A percentile compares a stretch with the other conserved stretches of the same genome.
These are phyloP conservation scores for Ambrosia trifida DNA, from an alignment of 129 eudicot species.

Conservation along the genomic window DNA sequence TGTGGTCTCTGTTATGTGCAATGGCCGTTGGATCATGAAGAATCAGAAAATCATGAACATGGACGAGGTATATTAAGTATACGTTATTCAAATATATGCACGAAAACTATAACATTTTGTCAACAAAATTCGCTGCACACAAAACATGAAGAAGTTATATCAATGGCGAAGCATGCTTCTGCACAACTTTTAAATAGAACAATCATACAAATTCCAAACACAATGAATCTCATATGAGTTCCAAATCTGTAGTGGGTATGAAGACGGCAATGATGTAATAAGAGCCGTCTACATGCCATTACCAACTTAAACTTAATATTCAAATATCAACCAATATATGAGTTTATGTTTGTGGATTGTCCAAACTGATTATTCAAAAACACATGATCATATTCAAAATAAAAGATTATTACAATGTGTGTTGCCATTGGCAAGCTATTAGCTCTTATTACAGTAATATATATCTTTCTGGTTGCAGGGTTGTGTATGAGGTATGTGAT, in stretches of 20 bases:
- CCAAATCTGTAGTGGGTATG: not conserved
- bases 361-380: no score
- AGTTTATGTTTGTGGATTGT: no score
- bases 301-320: no score
- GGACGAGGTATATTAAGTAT: constrained; percentile 63
- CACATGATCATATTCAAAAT: no score
- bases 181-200: constrained; percentile 65
- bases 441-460: no score
- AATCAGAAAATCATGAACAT: constrained; percentile 65
- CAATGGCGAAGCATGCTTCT: constrained; percentile 68
- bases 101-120: not conserved
- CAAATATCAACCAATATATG: no score
- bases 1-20: constrained; percentile 80
- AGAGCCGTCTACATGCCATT: not conserved
- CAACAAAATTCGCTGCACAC: not conserved
- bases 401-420: no score
- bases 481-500: no score
- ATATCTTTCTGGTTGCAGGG: no score
- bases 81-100: not conserved
- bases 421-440: no score
- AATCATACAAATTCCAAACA: constrained; percentile 61
- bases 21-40: constrained; percentile 89
- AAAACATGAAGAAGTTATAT: constrained; percentile 59
- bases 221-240: constrained; percentile 66
- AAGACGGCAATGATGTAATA: not conserved